Conservation (phyloP, 371 early-diverging fungal genomes). For the Mucor ambiguus region DNA sequence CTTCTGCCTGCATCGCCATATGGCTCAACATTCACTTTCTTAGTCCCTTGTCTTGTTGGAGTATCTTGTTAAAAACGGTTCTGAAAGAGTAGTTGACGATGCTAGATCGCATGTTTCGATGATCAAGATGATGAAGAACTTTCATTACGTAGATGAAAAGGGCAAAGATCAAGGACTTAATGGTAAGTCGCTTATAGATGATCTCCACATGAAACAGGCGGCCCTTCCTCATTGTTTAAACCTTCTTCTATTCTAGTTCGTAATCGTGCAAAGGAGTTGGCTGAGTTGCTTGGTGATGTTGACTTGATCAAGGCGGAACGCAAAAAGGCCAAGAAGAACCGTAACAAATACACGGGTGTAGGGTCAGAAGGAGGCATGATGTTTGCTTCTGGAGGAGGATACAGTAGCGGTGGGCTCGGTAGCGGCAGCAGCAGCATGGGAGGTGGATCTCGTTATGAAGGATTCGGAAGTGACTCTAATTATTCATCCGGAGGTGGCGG, state of each 20-base stretch:
- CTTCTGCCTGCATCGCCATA: not conserved
- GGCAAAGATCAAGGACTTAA: slow-evolving; percentile 97
- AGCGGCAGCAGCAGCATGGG: slow-evolving; percentile 41
- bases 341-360: slow-evolving; percentile 85
- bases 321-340: slow-evolving; percentile 85
- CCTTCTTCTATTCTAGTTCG: slow-evolving; percentile 63
- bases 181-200: slow-evolving; percentile 50
- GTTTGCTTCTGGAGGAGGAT: slow-evolving; percentile 23
- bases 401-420: slow-evolving; percentile 1
- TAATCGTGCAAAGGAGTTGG: slow-evolving; percentile 89
- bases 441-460: slow-evolving; percentile 34
- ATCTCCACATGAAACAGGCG: not conserved
- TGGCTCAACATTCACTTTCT: not conserved
- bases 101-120: slow-evolving; percentile 83
- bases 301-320: slow-evolving; percentile 84
- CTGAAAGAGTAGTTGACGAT: slow-evolving; percentile 90
- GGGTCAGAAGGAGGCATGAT: slow-evolving; percentile 45
- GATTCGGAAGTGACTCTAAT: slow-evolving; percentile 53
- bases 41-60: slow-evolving; percentile 90
- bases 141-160: slow-evolving; percentile 86
- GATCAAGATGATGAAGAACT: slow-evolving; percentile 82
- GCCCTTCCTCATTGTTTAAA: not conserved
- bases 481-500: slow-evolving; percentile 26
- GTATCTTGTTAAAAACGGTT: slow-evolving; percentile 94
- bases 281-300: slow-evolving; percentile 76